These are phyloP conservation scores for Moesziomyces antarcticus DNA, from an alignment of 1,284 basidiomycete species.

Conservation along the genomic window DNA sequence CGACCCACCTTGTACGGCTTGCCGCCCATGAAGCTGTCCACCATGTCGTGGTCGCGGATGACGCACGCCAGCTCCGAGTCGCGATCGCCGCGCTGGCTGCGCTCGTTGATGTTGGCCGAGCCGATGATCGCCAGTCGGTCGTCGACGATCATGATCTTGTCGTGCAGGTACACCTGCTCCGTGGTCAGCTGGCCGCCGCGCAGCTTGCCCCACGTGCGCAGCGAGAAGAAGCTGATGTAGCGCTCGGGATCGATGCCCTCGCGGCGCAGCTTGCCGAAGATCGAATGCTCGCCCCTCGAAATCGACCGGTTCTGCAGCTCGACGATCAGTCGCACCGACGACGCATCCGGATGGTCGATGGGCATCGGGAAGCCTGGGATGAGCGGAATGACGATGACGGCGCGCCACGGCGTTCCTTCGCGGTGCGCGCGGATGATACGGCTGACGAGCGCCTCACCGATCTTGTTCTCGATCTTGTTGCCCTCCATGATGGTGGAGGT, in stretches of 20 bases:
- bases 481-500: conserved; percentile 91
- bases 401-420: conserved; percentile 86
- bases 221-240: conserved; percentile 89
- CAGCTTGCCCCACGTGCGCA: conserved; percentile 94
- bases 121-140: conserved; percentile 97
- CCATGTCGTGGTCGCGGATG: conserved; percentile 95
- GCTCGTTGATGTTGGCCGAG: conserved; percentile 99
- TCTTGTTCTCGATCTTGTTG: conserved; percentile 88
- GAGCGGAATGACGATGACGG: conserved; percentile 90
- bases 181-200: conserved; percentile 85
- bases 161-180: conserved; percentile 74
- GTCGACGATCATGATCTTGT: conserved; percentile 86
- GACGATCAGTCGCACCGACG: conserved; percentile 75
- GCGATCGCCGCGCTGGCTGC: conserved; percentile 92
- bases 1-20: conserved; percentile 94
- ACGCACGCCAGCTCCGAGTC: conserved; percentile 95
- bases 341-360: conserved; percentile 90
- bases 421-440: conserved; percentile 89
- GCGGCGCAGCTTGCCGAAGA: conserved; percentile 85
- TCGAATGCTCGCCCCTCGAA: conserved; percentile 87
- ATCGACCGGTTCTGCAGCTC: conserved; percentile 80
- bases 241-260: conserved; percentile 88
- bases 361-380: conserved; percentile 94
- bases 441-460: conserved; percentile 92
- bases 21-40: conserved; percentile 89